phyloP scores from a whole-genome alignment of 2,329 filamentous ascomycete species.

The Thermothelomyces thermophilus region DNA sequence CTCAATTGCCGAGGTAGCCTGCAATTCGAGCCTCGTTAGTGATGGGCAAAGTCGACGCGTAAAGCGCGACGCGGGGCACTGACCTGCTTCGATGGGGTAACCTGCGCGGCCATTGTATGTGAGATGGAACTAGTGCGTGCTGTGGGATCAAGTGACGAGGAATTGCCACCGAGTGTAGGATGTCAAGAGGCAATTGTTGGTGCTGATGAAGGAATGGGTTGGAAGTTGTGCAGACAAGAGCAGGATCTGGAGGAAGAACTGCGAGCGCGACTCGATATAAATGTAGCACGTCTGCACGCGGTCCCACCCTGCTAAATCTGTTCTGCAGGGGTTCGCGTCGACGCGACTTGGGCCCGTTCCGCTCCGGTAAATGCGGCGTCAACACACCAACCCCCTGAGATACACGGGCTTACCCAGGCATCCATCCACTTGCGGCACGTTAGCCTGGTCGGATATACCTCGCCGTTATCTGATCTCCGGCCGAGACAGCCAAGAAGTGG shows the following conservation, averaged over 20 bases:
- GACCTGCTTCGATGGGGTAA: conserved; percentile 56
- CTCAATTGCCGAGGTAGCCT: conserved; percentile 84
- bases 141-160: not conserved
- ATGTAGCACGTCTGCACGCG: conserved; percentile 22
- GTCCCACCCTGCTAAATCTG: conserved; percentile 21
- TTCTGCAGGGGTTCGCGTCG: conserved; percentile 21
- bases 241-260: conserved; percentile 5
- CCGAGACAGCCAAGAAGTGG: conserved; percentile 9
- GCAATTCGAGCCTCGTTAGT: conserved; percentile 30
- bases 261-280: conserved; percentile 25
- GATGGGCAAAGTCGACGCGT: conserved; percentile 2
- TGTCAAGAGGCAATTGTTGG: not conserved
- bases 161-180: conserved; percentile 1
- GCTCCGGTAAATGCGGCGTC: conserved; percentile 10
- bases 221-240: conserved; percentile 20
- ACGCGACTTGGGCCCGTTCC: conserved; percentile 19
- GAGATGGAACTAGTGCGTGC: not conserved
- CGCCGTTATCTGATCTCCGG: conserved; percentile 22
- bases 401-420: not conserved
- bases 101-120: conserved; percentile 64
- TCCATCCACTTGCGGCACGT: conserved; percentile 9
- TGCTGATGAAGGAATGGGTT: conserved; percentile 9
- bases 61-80: conserved; percentile 28
- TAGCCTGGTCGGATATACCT: conserved; percentile 10
- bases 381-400: conserved; percentile 6